phyloP scores from a whole-genome alignment of 1,139 yeast species.

The Casaregolazyma lundiana region DNA sequence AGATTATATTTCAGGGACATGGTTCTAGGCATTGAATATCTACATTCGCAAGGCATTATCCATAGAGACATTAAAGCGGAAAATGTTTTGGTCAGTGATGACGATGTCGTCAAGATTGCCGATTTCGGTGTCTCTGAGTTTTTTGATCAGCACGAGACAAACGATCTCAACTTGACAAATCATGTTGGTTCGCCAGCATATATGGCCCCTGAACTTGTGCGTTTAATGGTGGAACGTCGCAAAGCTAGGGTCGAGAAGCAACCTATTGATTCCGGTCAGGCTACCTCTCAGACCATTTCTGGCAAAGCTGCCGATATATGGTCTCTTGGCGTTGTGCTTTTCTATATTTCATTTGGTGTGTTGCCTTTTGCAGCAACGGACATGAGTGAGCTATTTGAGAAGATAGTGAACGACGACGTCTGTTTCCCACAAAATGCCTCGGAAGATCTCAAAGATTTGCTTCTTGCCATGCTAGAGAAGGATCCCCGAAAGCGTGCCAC shows the following conservation, averaged over 20 bases:
- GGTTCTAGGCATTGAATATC: conserved; percentile 79
- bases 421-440: conserved; percentile 15
- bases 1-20: conserved; percentile 67
- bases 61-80: conserved; percentile 97
- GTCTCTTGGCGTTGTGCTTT: conserved; percentile 70
- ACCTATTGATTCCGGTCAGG: conserved; percentile 10
- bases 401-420: conserved; percentile 27
- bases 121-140: conserved; percentile 91
- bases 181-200: conserved; percentile 87
- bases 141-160: conserved; percentile 40
- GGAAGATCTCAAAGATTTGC: conserved; percentile 27
- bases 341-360: conserved; percentile 35
- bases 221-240: conserved; percentile 29
- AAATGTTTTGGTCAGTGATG: conserved; percentile 67
- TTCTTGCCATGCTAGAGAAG: conserved; percentile 39
- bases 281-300: conserved; percentile 38
- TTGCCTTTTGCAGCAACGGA: conserved; percentile 38
- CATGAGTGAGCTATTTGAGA: conserved; percentile 47
- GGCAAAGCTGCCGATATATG: conserved; percentile 73
- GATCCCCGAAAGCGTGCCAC: conserved; percentile 52
- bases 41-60: conserved; percentile 88
- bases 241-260: conserved; percentile 4
- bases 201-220: conserved; percentile 75
- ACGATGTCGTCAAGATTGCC: conserved; percentile 78
- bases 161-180: conserved; percentile 45